These are phyloP conservation scores for Tylopilus sp. DNA, from an alignment of 1,284 basidiomycete species.

Conservation along the genomic window DNA sequence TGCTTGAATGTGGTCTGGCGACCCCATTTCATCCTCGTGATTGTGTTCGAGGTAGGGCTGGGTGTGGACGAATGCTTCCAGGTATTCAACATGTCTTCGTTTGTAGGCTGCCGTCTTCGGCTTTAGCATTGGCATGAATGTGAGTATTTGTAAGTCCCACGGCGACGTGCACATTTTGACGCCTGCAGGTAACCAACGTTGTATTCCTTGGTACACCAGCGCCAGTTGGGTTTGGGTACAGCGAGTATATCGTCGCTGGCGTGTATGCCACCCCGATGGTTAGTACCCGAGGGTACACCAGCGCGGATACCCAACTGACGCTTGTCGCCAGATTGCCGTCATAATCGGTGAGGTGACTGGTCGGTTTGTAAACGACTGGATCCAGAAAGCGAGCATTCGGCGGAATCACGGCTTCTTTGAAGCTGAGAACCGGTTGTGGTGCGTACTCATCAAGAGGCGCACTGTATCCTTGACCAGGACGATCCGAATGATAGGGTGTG, in stretches of 20 bases:
- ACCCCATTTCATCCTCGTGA: constrained; percentile 54
- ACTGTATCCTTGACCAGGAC: not conserved
- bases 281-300: constrained; percentile 11
- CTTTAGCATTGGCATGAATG: constrained; percentile 69
- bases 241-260: constrained; percentile 49
- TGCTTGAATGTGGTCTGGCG: constrained; percentile 58
- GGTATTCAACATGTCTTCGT: not conserved
- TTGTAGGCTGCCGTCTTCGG: constrained; percentile 56
- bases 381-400: constrained; percentile 53
- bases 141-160: constrained; percentile 30
- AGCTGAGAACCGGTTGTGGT: constrained; percentile 67
- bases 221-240: constrained; percentile 58
- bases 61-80: not conserved
- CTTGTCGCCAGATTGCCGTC: constrained; percentile 45
- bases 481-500: constrained; percentile 44
- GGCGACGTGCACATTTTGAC: not conserved
- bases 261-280: constrained; percentile 64
- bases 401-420: constrained; percentile 66
- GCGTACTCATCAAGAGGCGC: constrained; percentile 9
- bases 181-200: constrained; percentile 56
- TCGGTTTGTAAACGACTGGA: constrained; percentile 63
- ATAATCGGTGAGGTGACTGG: constrained; percentile 66
- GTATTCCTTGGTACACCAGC: constrained; percentile 60
- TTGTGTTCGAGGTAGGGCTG: constrained; percentile 51
- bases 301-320: not conserved